Evolutionary conservation across 305 asterid genomes (phyloP), one percentile per base, ranked within the genome.

Genomic region (Fraxinus nigra): DNA sequence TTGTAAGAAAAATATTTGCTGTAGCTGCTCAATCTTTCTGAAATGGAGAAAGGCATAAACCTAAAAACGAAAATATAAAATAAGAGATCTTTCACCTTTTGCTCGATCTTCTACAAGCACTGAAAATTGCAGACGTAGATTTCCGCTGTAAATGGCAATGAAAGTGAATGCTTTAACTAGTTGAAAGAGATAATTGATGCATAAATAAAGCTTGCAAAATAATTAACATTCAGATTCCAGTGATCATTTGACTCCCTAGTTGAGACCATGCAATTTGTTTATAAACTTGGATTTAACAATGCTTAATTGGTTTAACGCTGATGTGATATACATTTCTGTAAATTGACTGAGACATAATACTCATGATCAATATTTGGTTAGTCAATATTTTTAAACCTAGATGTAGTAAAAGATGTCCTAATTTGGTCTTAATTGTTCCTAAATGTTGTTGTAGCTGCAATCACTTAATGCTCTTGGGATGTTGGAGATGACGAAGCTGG

Each of bases 391-490:
- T 32, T 16, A 9, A 75, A 73, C 67, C 35, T 56, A 46, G 82
- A 59, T 51, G 24, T 28, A 59, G 80, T 61, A 65, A 59, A 70
- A 84, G 67, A 65, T 73, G 24, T 77, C 74, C 37, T 82, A 70
- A 82, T 63, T 80, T 61, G 11, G 3, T 81, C 75, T 56, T 79
- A 59, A 11, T 89, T 59, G 69, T 40, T 28, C 59, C 26, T 75
- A 43, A 84, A 77, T 82, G 80, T 86, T 77, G 94, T 91, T 77
- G 94, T 91, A 95, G 98, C 87, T 93, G 82, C 97, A 95, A 86
- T 91, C 98, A 56, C 83, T 93, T 72, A 89, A 92, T 87, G 91
- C 94, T 84, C 92, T 92, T 83, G 92, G 91, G 75, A 63, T 84
- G 67, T 54, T 93, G 88, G 95, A 92, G 91, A 84, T 84, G 54